These are phyloP conservation scores for Diaporthe sp. DNA, from an alignment of 2,329 filamentous ascomycete genomes.

Conservation along the genomic window DNA sequence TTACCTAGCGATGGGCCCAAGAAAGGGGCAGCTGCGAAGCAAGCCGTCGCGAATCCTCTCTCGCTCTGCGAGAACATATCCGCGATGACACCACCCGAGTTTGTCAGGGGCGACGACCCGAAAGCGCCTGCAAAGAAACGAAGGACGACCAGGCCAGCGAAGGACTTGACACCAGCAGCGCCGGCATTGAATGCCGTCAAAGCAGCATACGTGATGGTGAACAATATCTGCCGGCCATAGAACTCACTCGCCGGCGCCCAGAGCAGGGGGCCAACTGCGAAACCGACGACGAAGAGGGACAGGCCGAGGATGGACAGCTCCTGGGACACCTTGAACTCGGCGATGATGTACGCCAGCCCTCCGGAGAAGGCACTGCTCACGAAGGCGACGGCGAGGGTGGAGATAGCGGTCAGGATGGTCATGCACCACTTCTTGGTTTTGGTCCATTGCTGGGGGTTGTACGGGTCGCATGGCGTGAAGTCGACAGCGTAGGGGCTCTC, in stretches of 20 bases:
- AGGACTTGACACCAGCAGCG: slow-evolving; percentile 69
- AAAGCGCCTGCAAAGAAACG: slow-evolving; percentile 76
- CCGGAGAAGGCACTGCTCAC: slow-evolving; percentile 78
- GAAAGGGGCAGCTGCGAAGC: slow-evolving; percentile 77
- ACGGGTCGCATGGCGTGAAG: slow-evolving; percentile 76
- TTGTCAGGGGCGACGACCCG: slow-evolving; percentile 73
- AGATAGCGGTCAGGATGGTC: slow-evolving; percentile 73
- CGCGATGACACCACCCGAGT: slow-evolving; percentile 73
- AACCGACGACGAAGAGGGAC: slow-evolving; percentile 51
- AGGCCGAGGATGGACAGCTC: slow-evolving; percentile 72
- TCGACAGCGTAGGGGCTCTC: slow-evolving; percentile 78
- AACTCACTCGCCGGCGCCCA: slow-evolving; percentile 59
- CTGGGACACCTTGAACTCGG: slow-evolving; percentile 64
- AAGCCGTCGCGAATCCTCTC: slow-evolving; percentile 70
- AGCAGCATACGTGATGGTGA: slow-evolving; percentile 68
- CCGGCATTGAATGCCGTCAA: slow-evolving; percentile 74
- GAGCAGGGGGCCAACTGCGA: slow-evolving; percentile 42
- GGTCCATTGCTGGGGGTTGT: slow-evolving; percentile 75
- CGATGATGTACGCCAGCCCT: slow-evolving; percentile 66
- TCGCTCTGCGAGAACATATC: slow-evolving; percentile 70
- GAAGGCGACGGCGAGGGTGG: slow-evolving; percentile 79
- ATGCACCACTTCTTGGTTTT: slow-evolving; percentile 74
- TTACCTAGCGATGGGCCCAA: slow-evolving; percentile 70
- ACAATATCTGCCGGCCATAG: slow-evolving; percentile 72
- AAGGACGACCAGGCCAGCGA: slow-evolving; percentile 71